phyloP scores from a whole-genome alignment of 2,329 filamentous ascomycete genomes.

The Diaporthe sp. region DNA sequence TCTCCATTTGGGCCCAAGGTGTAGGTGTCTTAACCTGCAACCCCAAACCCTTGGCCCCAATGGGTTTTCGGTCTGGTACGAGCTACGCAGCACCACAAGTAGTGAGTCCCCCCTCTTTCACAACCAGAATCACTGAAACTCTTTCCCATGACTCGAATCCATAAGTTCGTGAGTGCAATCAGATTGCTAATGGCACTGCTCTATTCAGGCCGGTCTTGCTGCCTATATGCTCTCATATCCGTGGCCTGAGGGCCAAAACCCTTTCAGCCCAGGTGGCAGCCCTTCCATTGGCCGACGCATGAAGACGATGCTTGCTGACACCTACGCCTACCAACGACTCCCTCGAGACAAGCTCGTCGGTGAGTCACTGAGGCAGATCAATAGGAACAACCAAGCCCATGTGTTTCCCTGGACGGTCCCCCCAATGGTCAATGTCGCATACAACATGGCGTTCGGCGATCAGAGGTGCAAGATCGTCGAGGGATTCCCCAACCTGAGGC shows the following conservation, averaged over 20 bases:
- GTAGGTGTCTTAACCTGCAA: slow-evolving; percentile 12
- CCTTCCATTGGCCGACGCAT: slow-evolving; percentile 15
- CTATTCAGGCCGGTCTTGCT: slow-evolving; percentile 29
- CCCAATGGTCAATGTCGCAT: slow-evolving; percentile 17
- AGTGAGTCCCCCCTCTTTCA: neutral
- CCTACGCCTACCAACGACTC: slow-evolving; percentile 35
- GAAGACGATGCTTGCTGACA: slow-evolving; percentile 25
- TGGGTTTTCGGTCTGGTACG: neutral
- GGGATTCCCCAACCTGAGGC: slow-evolving; percentile 33
- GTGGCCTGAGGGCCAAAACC: slow-evolving; percentile 9
- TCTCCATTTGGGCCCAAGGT: slow-evolving; percentile 33
- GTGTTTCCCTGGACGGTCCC: slow-evolving; percentile 18
- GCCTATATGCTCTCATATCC: slow-evolving; percentile 33
- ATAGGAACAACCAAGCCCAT: neutral
- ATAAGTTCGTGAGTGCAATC: neutral
- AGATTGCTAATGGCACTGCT: neutral
- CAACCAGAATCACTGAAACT: too few relatives aligned
- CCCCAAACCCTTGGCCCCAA: neutral
- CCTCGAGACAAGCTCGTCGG: slow-evolving; percentile 3
- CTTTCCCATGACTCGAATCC: too few relatives aligned
- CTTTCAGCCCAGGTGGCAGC: neutral
- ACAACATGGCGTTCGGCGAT: slow-evolving; percentile 36
- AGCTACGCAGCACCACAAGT: slow-evolving; percentile 23
- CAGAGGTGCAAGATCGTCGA: slow-evolving; percentile 34
- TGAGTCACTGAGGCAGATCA: neutral